A percentile compares a stretch with the other conserved stretches of the same genome.
These are phyloP conservation scores for Oenanthe javanica DNA, from an alignment of 140 eudicot species.

Conservation along the genomic window DNA sequence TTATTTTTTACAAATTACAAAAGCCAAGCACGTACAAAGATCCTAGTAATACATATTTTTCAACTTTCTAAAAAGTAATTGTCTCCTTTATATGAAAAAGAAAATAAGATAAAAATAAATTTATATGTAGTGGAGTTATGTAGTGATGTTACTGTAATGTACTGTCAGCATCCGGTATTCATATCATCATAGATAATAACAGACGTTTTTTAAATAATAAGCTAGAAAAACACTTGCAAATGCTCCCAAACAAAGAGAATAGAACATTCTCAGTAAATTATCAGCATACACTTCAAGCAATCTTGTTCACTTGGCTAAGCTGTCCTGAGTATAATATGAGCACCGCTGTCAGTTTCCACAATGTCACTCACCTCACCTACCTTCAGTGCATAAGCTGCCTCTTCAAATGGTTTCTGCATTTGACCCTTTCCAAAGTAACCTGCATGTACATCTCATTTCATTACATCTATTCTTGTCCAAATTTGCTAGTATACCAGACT, in stretches of 20 bases:
- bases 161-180: not conserved
- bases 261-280: not conserved
- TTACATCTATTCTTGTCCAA: not conserved
- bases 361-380: conserved; percentile 67
- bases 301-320: conserved; percentile 13
- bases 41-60: too few relatives aligned
- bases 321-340: conserved; percentile 54
- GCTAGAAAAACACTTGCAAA: not conserved
- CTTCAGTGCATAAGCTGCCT: conserved; percentile 58
- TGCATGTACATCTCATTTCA: conserved; percentile 21
- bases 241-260: not conserved
- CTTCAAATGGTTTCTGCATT: conserved; percentile 96
- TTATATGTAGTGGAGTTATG: too few relatives aligned
- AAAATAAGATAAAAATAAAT: too few relatives aligned
- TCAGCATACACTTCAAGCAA: not conserved
- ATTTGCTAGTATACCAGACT: not conserved
- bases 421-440: conserved; percentile 86
- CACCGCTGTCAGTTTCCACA: conserved; percentile 70
- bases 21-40: too few relatives aligned
- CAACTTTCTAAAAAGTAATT: too few relatives aligned
- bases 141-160: not conserved
- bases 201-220: not conserved
- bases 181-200: not conserved
- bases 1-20: too few relatives aligned
- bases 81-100: too few relatives aligned